phyloP scores from a whole-genome alignment of 2,329 filamentous ascomycete genomes.

The Stachybotrys chartarum region DNA sequence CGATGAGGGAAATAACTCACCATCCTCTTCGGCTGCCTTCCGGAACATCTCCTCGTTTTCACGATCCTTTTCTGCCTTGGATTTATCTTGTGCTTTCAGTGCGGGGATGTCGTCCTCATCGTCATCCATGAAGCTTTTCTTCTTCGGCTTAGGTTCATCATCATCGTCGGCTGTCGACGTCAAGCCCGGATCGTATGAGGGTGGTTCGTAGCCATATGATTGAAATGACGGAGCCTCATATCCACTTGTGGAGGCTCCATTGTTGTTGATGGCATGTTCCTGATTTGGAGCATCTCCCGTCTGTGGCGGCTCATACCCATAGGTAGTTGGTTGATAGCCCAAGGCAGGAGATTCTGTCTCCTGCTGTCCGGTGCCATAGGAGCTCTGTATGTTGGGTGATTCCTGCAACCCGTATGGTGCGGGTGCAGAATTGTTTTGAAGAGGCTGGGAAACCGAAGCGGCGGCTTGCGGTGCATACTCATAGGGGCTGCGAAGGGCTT shows the following conservation, averaged over 20 bases:
- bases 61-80: constrained; percentile 61
- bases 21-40: constrained; percentile 72
- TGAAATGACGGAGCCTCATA: constrained; percentile 60
- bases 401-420: constrained; percentile 18
- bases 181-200: constrained; percentile 46
- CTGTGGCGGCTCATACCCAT: constrained; percentile 45
- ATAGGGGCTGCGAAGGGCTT: constrained; percentile 25
- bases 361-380: constrained; percentile 4
- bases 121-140: constrained; percentile 76
- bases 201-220: constrained; percentile 50
- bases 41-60: constrained; percentile 82
- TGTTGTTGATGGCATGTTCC: constrained; percentile 7
- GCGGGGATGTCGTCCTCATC: constrained; percentile 65
- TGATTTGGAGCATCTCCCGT: constrained; percentile 15
- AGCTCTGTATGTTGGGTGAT: constrained; percentile 12
- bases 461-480: constrained; percentile 20
- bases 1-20: constrained; percentile 31
- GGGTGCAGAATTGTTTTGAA: constrained; percentile 1
- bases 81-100: constrained; percentile 45
- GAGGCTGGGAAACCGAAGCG: constrained; percentile 10
- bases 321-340: constrained; percentile 38
- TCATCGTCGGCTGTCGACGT: constrained; percentile 35
- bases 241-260: constrained; percentile 28
- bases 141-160: constrained; percentile 54
- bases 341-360: constrained; percentile 12